Evolutionary conservation across 75 land plant genomes (phyloP), one percentile per base, ranked within the genome.

Genomic region (Larix kaempferi): DNA sequence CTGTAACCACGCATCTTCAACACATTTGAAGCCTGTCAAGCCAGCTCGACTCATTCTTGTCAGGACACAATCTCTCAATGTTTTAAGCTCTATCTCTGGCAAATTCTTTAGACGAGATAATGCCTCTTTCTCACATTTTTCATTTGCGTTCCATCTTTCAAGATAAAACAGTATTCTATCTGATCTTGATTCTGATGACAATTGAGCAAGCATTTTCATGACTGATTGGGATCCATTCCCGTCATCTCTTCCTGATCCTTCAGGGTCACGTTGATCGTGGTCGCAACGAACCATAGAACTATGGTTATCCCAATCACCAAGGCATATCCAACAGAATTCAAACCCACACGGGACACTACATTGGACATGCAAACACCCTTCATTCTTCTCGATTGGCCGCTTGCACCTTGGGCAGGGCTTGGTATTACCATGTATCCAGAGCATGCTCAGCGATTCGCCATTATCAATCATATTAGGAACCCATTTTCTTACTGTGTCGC

Each of bases 241-340:
- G 6, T 41, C 6, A 41, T 5, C 44, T 37, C 39, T 37, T 37
- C 39, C 39, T 37, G 5, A 1, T 41, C 5, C 1, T 37, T 3
- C 39, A 37, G 5, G 39, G 0, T 41, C 44, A 41, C 0, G 44
- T 6, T 5, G 4, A 41, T 41, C 4, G 4, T 41, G 44, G 44
- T 41, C 6, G 44, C 44, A 41, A 41, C 0, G 6, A 41, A 41
- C 6, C 6, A 0, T 41, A 62, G 63, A n/a, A 66, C 79, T 71
- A 66, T 81, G 82, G 0, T 81, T 80, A n/a, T 56, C 15, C 78
- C 82, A 81, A 5, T 79, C 55, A n/a, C 79, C 73, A 41, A 81
- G 71, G 41, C 82, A 81, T 14, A 73, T 76, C 85, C 86, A 80
- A 63, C 81, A 80, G 65, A 81, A 81, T 57, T 81, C 79, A 55